Evolutionary conservation across 192 early-diverging fungal species (phyloP).

Genomic region (Coemansia aciculifera): DNA sequence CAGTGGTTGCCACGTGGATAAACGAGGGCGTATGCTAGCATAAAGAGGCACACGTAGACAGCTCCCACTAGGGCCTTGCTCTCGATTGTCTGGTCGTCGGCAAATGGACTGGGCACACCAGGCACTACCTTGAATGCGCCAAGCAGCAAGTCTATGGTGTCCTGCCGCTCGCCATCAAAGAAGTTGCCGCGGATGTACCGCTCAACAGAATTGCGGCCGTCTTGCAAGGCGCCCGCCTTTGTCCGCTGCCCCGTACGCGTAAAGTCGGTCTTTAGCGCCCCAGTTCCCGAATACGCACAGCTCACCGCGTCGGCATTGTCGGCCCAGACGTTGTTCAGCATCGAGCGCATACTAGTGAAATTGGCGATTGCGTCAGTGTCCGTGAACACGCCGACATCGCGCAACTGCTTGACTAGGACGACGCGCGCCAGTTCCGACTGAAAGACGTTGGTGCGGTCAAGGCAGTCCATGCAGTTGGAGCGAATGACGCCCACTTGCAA

Average conservation of each 20-base stretch:
- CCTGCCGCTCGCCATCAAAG: constrained; percentile 90
- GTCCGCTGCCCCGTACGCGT: constrained; percentile 93
- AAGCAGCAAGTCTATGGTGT: constrained; percentile 87
- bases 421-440: constrained; percentile 85
- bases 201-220: constrained; percentile 76
- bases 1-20: constrained; percentile 50
- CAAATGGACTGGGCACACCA: constrained; percentile 53
- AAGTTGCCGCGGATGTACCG: constrained; percentile 96
- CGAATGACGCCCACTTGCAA: constrained; percentile 82
- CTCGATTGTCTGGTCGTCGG: constrained; percentile 58
- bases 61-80: constrained; percentile 58
- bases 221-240: constrained; percentile 75
- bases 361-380: constrained; percentile 64
- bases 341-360: constrained; percentile 64
- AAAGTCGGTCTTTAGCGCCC: constrained; percentile 97
- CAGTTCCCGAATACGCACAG: constrained; percentile 91
- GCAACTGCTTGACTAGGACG: constrained; percentile 73
- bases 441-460: constrained; percentile 99
- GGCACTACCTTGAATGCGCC: constrained; percentile 60
- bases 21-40: constrained; percentile 57
- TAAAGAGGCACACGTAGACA: constrained; percentile 50
- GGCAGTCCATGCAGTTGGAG: constrained; percentile 99
- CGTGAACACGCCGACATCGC: constrained; percentile 64
- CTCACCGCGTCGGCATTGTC: constrained; percentile 96
- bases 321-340: constrained; percentile 94